Evolutionary conservation across 192 early-diverging fungal genomes (phyloP).

Genomic region (Rhizophagus sp.): DNA sequence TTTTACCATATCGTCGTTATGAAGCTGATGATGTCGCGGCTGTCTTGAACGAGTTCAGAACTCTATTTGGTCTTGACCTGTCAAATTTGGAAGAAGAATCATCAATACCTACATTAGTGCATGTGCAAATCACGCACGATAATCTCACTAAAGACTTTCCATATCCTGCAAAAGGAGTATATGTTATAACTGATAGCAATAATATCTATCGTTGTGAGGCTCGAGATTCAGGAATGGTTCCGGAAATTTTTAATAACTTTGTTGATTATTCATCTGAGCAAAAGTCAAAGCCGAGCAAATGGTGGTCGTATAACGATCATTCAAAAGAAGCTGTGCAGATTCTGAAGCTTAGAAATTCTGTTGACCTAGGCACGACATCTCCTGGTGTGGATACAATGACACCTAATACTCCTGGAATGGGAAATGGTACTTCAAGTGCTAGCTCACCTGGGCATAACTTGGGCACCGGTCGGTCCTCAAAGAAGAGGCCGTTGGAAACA

Average conservation of each 20-base stretch:
- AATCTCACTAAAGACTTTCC: constrained; percentile 8
- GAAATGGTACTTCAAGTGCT: neutral
- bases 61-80: neutral
- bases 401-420: constrained; percentile 21
- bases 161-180: constrained; percentile 13
- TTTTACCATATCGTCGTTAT: constrained; percentile 6
- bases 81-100: neutral
- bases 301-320: constrained; percentile 6
- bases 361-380: neutral
- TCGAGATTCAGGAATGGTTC: neutral
- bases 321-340: neutral
- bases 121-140: neutral
- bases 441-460: constrained; percentile 10
- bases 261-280: neutral
- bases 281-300: neutral
- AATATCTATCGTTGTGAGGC: constrained; percentile 10
- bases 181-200: constrained; percentile 6
- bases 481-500: neutral
- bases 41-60: constrained; percentile 7
- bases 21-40: constrained; percentile 1
- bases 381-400: constrained; percentile 11
- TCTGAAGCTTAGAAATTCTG: neutral
- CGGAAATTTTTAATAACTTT: neutral
- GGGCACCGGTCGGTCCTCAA: neutral
- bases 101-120: neutral